phyloP scores from a whole-genome alignment of 208 protist species.

The Trypanosoma melophagium region DNA sequence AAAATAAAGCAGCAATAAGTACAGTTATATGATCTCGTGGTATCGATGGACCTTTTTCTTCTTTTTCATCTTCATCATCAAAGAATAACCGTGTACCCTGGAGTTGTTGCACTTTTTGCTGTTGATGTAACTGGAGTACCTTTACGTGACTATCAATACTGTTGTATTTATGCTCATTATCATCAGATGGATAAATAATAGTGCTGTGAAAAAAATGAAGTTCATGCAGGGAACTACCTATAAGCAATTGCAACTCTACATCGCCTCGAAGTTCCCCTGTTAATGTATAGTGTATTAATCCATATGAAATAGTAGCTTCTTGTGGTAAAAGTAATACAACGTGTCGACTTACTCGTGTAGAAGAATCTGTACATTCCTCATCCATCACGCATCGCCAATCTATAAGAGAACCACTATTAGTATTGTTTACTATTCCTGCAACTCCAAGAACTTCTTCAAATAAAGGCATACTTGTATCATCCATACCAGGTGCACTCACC shows the following conservation, averaged over 20 bases:
- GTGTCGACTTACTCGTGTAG: conserved; percentile 13
- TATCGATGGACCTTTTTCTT: background rate
- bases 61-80: background rate
- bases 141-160: background rate
- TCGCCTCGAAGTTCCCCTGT: background rate
- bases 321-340: conserved; percentile 31
- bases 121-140: too few relatives aligned
- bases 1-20: conserved; percentile 18
- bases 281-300: conserved; percentile 17
- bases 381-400: conserved; percentile 16
- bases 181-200: background rate
- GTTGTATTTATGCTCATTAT: background rate
- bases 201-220: conserved; percentile 1
- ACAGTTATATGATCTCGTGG: background rate
- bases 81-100: too few relatives aligned
- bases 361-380: conserved; percentile 9
- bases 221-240: conserved; percentile 19
- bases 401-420: background rate
- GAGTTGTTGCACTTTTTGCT: too few relatives aligned
- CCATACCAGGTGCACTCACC: conserved; percentile 25
- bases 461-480: conserved; percentile 1
- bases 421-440: conserved; percentile 1
- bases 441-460: conserved; percentile 28
- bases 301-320: conserved; percentile 9
- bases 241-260: conserved; percentile 20